Percentiles rank a stretch among this genome's conserved stretches.
Conservation (phyloP, 2,329 filamentous ascomycete species). For the Colletotrichum viniferum region DNA sequence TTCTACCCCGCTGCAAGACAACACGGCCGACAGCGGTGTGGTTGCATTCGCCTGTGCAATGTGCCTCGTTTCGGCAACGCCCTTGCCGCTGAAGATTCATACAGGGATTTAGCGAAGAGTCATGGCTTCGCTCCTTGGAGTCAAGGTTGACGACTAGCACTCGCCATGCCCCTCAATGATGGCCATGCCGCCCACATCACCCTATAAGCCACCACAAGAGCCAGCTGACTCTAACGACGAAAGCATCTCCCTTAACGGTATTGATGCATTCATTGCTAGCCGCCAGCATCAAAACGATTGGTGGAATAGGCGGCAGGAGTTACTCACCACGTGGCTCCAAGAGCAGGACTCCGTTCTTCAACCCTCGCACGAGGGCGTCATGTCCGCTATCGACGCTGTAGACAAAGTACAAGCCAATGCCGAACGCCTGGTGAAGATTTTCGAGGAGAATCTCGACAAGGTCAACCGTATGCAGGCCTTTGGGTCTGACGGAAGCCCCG, state of each 20-base stretch:
- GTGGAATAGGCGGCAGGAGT: neutral
- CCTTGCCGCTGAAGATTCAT: neutral
- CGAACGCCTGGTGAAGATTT: neutral
- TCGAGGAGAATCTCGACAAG: neutral
- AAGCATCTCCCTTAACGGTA: neutral
- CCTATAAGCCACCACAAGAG: neutral
- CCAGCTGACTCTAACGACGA: neutral
- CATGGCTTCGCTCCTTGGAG: neutral
- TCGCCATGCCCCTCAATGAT: neutral
- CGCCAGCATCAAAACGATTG: neutral
- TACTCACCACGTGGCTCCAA: neutral
- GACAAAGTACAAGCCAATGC: neutral
- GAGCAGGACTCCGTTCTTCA: neutral
- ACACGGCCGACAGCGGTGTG: neutral
- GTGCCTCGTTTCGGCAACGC: neutral
- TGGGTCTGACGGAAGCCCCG: neutral
- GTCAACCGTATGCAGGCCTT: neutral
- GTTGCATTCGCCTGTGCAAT: neutral
- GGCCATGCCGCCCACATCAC: neutral
- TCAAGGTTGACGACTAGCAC: neutral
- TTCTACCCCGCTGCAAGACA: neutral
- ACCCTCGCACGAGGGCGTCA: neutral
- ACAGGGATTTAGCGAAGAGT: neutral
- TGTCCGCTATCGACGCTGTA: neutral
- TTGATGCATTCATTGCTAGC: neutral